Percentiles rank a stretch among this genome's conserved stretches.
These are phyloP conservation scores for grape (Vitis vinifera) DNA, from an alignment of 164 flowering plant genomes.

Conservation along the genomic window ASM3070453v1 NC_081819.1:20391001-20391500, in stretches of 20 bases:
- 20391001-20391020: conserved; percentile 68
- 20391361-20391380: conserved; percentile 92
- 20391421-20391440: conserved; percentile 77
- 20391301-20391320: conserved; percentile 98
- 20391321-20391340: conserved; percentile 82
- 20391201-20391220: conserved; percentile 57
- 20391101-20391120: conserved; percentile 67
- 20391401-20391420: conserved; percentile 81
- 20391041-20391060: conserved; percentile 81
- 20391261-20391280: conserved; percentile 73
- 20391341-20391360: conserved; percentile 59
- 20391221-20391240: conserved; percentile 59
- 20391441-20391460: conserved; percentile 90
- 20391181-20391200: conserved; percentile 47
- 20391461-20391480: conserved; percentile 86
- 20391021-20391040: conserved; percentile 76
- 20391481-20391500: conserved; percentile 51
- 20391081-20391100: conserved; percentile 76
- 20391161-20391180: background rate
- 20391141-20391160: background rate
- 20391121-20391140: conserved; percentile 9
- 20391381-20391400: conserved; percentile 84
- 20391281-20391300: conserved; percentile 95
- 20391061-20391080: conserved; percentile 81
- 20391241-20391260: conserved; percentile 58